Base-by-base conservation (phyloP, 108 stramenopile genomes). In the Cyclotella kingstonii region DNA sequence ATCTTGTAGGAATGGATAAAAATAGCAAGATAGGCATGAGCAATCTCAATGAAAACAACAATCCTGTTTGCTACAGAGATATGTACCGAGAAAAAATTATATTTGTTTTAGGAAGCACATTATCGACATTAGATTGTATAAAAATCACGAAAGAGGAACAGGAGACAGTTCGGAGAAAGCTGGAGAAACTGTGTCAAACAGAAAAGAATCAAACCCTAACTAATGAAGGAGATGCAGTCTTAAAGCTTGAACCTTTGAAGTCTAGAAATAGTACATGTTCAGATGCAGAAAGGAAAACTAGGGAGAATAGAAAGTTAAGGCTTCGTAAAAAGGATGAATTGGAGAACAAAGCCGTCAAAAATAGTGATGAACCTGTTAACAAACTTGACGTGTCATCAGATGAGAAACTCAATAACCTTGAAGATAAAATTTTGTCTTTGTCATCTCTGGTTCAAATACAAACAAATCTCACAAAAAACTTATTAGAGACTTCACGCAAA, bases 41-140 rank as follows among this genome's bases (percentile, higher is more conserved):
- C 9, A 36, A 36, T 36, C 11, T 36, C 7, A 21, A 39, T 18
- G 33, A 47, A 48, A 45, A 11, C 27, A 73, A 51, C 53, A 75
- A 75, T 44, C 60, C 65, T 14, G 60, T 75, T 0, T 67, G 66
- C 49, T 36, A 25, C 15, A 67, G 45, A 40, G 35, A 43, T 19
- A 40, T 66, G 28, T 75, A 67, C 40, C 43, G 74, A 10, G 74
- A 67, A 49, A 75, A 75, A 39, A 31, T 75, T 0, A 48, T 75
- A 3, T 75, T 75, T n/a, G 48, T 75, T 6, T 31, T 66, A 22
- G 73, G 73, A 22, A 14, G 23, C 27, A 28, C 18, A 9, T 27
- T 66, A 26, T 1, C 5, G 3, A 21, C 36, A 41, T 33, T 74
- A 9, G 73, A 74, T 35, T 28, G 44, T 22, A 26, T 22, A 25